Evolutionary conservation across 116 monocot species (phyloP), one percentile per base, ranked within the genome.

Genomic region (Thalassia testudinum): DNA sequence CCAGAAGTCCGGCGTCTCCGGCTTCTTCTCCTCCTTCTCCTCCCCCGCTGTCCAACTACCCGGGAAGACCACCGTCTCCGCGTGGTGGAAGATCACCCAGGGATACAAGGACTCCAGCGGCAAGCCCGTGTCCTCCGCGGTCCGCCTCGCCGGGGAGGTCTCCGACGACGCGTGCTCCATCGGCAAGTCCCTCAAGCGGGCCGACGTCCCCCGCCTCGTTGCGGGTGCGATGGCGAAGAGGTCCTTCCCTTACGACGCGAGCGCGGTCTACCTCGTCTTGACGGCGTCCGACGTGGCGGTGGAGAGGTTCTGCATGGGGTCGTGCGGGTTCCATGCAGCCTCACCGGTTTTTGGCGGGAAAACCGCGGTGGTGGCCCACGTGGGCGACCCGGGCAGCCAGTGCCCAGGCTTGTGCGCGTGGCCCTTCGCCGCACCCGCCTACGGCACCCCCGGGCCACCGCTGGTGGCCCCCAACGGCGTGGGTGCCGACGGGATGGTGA

Each of bases 11-110:
- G n/a, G n/a, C n/a, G n/a, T n/a, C n/a, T n/a, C n/a, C n/a, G n/a
- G n/a, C n/a, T n/a, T n/a, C n/a, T n/a, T n/a, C n/a, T n/a, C n/a
- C n/a, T n/a, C n/a, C n/a, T n/a, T n/a, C n/a, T n/a, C n/a, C n/a
- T n/a, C n/a, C n/a, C n/a, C n/a, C n/a, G n/a, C n/a, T n/a, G n/a
- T n/a, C n/a, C n/a, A n/a, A n/a, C n/a, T n/a, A n/a, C 61, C 14
- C 1, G 18, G 20, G 10, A 12, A 56, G 16, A 54, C 64, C 14
- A 47, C 64, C 17, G 64, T 65, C 14, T 25, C 64, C 30, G 26
- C 26, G 17, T 65, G 64, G 64, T 65, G 64, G 64, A 47, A 16
- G 43, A 65, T 56, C 0, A 53, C 50, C 47, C 28, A 47, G 44
- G 19, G 14, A 10, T 54, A 54, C 5, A 3, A 43, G 45, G 27